Conservation (phyloP, 1,284 basidiomycete species). For the Amylostereum areolatum region DNA sequence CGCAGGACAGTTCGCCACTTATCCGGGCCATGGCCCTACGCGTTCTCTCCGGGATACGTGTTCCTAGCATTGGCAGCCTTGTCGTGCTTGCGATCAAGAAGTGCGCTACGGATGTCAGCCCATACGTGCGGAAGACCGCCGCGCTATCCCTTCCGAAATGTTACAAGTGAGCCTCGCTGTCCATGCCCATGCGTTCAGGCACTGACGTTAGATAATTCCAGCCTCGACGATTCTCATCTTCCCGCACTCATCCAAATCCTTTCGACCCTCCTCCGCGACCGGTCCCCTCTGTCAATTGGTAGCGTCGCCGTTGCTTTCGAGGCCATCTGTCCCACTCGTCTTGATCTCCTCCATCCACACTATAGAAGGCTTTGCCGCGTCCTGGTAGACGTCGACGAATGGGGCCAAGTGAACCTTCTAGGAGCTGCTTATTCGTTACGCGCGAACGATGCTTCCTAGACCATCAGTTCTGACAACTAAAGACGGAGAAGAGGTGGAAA, state of each 20-base stretch:
- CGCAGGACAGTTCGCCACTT: constrained; percentile 84
- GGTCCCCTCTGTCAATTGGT: constrained; percentile 85
- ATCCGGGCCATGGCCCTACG: constrained; percentile 92
- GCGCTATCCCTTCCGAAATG: constrained; percentile 86
- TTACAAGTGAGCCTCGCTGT: constrained; percentile 55
- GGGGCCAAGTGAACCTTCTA: constrained; percentile 86
- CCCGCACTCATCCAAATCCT: constrained; percentile 73
- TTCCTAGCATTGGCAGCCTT: constrained; percentile 82
- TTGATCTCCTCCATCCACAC: constrained; percentile 85
- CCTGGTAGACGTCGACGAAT: constrained; percentile 90
- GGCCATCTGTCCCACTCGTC: constrained; percentile 74
- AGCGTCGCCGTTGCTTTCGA: constrained; percentile 84
- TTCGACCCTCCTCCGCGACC: constrained; percentile 71
- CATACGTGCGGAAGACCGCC: constrained; percentile 90
- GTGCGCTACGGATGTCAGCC: constrained; percentile 85
- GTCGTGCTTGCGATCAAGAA: constrained; percentile 89
- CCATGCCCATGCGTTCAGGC: constrained; percentile 2
- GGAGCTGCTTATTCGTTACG: constrained; percentile 81
- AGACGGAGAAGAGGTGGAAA: constrained; percentile 32
- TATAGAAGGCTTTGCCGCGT: constrained; percentile 83
- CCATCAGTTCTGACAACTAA: constrained; percentile 37
- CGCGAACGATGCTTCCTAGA: constrained; percentile 76
- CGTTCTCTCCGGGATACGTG: constrained; percentile 89
- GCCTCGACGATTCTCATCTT: constrained; percentile 70
- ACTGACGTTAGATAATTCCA: constrained; percentile 25